phyloP scores from a whole-genome alignment of 805 yeast genomes.

The Komagataella pseudopastoris region DNA sequence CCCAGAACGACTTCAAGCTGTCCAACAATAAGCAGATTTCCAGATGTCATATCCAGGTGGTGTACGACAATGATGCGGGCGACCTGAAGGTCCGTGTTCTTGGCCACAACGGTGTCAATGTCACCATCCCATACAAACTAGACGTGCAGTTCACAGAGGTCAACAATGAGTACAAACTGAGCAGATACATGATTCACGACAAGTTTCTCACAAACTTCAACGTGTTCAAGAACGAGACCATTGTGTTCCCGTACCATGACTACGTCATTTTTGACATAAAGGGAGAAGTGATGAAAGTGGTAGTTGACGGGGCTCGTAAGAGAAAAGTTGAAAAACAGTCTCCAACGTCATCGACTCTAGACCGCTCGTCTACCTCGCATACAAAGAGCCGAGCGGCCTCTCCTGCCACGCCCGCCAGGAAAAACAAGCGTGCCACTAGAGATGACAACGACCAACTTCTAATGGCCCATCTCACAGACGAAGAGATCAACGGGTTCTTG shows the following conservation, averaged over 20 bases:
- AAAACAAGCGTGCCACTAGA: neutral
- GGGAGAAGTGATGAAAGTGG: slow-evolving; percentile 24
- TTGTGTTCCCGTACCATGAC: slow-evolving; percentile 47
- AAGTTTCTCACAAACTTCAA: slow-evolving; percentile 35
- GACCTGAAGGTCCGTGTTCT: slow-evolving; percentile 47
- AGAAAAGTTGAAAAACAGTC: neutral
- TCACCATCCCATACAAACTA: slow-evolving; percentile 41
- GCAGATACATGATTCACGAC: slow-evolving; percentile 27
- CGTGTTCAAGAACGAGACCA: slow-evolving; percentile 48
- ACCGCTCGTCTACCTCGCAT: neutral
- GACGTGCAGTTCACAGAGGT: slow-evolving; percentile 17
- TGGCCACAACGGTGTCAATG: slow-evolving; percentile 72
- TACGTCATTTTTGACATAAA: slow-evolving; percentile 60
- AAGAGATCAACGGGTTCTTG: slow-evolving; percentile 1
- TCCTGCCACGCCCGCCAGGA: neutral
- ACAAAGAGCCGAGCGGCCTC: neutral
- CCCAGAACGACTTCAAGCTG: neutral
- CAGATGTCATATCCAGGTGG: slow-evolving; percentile 46
- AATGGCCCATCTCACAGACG: slow-evolving; percentile 3
- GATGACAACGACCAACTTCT: neutral
- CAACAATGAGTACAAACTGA: slow-evolving; percentile 8
- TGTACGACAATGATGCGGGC: slow-evolving; percentile 25
- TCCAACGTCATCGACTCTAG: neutral
- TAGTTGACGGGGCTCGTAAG: slow-evolving; percentile 7
- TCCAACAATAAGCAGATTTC: slow-evolving; percentile 41